Percentiles rank a stretch among this genome's conserved stretches.
These are phyloP conservation scores for Quercus parvula DNA, from an alignment of 306 rosid species.

Conservation along the genomic window DNA sequence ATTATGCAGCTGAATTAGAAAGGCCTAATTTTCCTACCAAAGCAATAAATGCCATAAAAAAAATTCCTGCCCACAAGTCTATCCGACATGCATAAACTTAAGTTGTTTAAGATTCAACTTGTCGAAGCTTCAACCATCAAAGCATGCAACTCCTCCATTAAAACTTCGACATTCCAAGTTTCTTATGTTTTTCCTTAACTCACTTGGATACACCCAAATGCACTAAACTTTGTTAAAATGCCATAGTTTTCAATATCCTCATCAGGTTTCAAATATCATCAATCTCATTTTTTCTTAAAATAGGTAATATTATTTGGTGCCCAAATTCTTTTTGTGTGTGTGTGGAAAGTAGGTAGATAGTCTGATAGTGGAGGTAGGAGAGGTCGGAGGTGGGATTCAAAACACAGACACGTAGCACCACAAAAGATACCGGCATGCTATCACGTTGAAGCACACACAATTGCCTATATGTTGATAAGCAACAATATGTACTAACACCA, in stretches of 20 bases:
- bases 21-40: neutral
- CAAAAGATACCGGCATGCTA: too few relatives aligned
- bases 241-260: neutral
- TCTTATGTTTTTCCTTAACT: neutral
- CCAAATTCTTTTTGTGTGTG: neutral
- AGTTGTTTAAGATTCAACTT: neutral
- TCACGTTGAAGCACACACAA: too few relatives aligned
- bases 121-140: neutral
- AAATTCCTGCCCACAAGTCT: neutral
- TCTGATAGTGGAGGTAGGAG: too few relatives aligned
- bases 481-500: neutral
- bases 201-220: too few relatives aligned
- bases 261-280: neutral
- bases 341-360: too few relatives aligned
- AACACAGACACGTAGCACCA: too few relatives aligned
- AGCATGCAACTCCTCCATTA: neutral
- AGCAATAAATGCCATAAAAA: too few relatives aligned
- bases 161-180: neutral
- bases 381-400: too few relatives aligned
- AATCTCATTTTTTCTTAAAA: neutral
- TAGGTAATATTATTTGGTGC: neutral
- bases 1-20: neutral
- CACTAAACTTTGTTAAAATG: neutral
- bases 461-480: neutral
- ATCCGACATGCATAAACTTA: neutral